A percentile compares a stretch with the other conserved stretches of the same genome.
Conservation (phyloP, 768 basidiomycete genomes). For the Lyophyllum decastes region DNA sequence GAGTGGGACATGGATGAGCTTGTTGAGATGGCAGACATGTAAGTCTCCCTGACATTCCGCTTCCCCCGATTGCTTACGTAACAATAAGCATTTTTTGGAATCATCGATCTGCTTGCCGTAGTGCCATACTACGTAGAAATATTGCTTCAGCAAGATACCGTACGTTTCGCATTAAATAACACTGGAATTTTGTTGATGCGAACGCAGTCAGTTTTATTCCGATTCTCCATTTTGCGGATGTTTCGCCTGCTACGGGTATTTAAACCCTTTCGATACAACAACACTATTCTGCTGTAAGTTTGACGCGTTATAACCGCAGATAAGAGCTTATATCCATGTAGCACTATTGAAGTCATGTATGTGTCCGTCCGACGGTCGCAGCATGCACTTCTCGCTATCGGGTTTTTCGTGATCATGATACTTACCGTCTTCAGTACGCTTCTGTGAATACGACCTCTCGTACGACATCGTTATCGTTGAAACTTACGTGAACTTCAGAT, state of each 20-base stretch:
- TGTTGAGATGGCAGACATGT: constrained; percentile 74
- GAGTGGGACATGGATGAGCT: constrained; percentile 63
- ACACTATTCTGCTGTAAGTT: constrained; percentile 77
- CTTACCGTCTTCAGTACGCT: constrained; percentile 87
- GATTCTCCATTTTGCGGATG: constrained; percentile 89
- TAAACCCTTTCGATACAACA: constrained; percentile 83
- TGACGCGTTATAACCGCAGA: not conserved
- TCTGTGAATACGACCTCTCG: constrained; percentile 52
- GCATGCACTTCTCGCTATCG: constrained; percentile 83
- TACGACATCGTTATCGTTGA: not conserved
- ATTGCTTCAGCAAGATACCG: constrained; percentile 81
- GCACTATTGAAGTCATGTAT: constrained; percentile 93
- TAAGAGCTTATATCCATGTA: constrained; percentile 24
- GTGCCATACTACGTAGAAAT: constrained; percentile 90
- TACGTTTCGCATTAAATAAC: constrained; percentile 33
- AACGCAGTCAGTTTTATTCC: constrained; percentile 75
- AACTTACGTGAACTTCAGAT: constrained; percentile 40
- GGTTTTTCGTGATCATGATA: constrained; percentile 88
- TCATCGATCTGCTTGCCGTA: constrained; percentile 85
- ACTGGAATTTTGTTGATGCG: not conserved
- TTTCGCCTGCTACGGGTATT: constrained; percentile 90
- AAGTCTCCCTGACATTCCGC: constrained; percentile 25
- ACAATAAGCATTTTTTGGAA: constrained; percentile 69
- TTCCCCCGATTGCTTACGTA: constrained; percentile 14
- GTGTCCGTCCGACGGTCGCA: constrained; percentile 83